These are phyloP conservation scores for Colletotrichum tanaceti DNA, from an alignment of 2,329 filamentous ascomycete genomes.

Conservation along the genomic window DNA sequence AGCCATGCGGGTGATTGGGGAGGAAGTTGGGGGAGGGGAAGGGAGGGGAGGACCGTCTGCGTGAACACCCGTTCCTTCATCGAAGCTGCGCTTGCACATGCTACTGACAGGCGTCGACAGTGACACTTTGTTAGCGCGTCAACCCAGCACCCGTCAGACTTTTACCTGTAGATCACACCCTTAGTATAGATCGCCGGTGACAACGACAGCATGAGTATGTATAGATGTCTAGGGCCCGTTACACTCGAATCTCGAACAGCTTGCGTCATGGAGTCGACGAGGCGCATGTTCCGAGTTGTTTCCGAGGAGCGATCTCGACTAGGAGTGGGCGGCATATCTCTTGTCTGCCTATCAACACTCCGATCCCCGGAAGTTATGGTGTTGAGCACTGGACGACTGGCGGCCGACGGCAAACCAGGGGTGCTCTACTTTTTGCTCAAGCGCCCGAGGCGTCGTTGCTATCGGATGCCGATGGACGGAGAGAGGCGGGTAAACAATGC, in stretches of 20 bases:
- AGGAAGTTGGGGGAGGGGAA: conserved; percentile 25
- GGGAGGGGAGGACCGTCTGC: not conserved
- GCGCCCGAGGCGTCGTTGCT: conserved; percentile 36
- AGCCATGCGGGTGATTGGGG: conserved; percentile 40
- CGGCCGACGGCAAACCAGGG: conserved; percentile 30
- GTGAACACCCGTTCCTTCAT: conserved; percentile 22
- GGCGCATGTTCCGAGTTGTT: conserved; percentile 11
- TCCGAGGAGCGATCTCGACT: conserved; percentile 10
- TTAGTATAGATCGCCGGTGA: not conserved
- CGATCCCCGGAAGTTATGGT: conserved; percentile 35
- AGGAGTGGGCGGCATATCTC: conserved; percentile 9
- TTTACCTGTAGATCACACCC: too few relatives aligned
- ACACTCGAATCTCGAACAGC: not conserved
- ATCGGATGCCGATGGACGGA: conserved; percentile 14
- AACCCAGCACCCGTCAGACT: conserved; percentile 14
- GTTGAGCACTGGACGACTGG: conserved; percentile 19
- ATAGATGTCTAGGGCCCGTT: not conserved
- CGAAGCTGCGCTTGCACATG: conserved; percentile 34
- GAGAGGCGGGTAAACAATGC: not conserved
- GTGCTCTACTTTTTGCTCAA: conserved; percentile 24
- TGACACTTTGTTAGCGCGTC: not conserved
- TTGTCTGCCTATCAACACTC: conserved; percentile 22
- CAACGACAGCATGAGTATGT: too few relatives aligned
- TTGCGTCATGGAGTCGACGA: conserved; percentile 31
- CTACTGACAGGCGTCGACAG: conserved; percentile 6